These are phyloP conservation scores for Penicillium sp. DNA, from an alignment of 2,329 filamentous ascomycete species.

Conservation along the genomic window DNA sequence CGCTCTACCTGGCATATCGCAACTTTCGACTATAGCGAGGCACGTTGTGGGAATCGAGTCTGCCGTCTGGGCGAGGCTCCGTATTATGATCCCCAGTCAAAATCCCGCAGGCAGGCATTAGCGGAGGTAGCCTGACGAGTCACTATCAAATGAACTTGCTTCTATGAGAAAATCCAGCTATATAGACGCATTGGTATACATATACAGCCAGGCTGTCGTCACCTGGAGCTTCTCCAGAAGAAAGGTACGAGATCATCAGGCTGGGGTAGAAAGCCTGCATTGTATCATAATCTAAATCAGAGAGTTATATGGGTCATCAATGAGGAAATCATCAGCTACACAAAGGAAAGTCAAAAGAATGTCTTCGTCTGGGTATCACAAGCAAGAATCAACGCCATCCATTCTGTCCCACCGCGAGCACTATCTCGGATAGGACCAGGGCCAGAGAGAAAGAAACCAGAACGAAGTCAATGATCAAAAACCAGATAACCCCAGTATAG, in stretches of 20 bases:
- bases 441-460: background rate
- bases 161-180: no score
- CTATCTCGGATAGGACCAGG: background rate
- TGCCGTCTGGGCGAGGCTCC: background rate
- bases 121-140: background rate
- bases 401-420: background rate
- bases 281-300: background rate
- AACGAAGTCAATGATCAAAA: background rate
- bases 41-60: background rate
- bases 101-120: background rate
- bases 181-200: no score
- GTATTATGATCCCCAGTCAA: background rate
- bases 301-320: background rate
- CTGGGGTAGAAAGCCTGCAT: background rate
- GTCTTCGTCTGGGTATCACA: slow-evolving; percentile 2
- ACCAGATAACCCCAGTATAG: background rate
- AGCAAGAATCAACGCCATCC: background rate
- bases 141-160: no score
- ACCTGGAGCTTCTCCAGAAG: no score
- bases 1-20: background rate
- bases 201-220: no score
- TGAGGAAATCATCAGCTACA: background rate
- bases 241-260: background rate
- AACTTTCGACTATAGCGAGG: background rate
- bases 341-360: background rate